Evolutionary conservation across 225 moss, liverwort and hornwort species (phyloP).

Genomic region (Physcomitrium patens): DNA sequence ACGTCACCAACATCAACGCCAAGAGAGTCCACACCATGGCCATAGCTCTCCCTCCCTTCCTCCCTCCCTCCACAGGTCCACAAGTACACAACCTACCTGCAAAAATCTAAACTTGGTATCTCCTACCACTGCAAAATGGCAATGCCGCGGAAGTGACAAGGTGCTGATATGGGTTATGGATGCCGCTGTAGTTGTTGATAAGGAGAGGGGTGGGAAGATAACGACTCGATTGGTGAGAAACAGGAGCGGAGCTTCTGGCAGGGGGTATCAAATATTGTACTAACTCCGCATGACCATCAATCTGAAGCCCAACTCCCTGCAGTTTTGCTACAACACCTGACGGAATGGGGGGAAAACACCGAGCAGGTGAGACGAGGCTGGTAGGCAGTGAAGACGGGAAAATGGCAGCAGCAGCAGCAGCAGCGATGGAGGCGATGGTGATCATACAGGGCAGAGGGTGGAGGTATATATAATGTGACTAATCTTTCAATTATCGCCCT

Average conservation of each 20-base stretch:
- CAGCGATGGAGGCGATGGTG: slow-evolving; percentile 26
- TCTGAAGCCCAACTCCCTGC: no score
- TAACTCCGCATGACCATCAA: neutral
- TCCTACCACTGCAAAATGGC: neutral
- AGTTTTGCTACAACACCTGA: no score
- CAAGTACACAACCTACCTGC: no score
- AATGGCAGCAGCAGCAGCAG: slow-evolving; percentile 19
- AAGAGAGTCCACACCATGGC: slow-evolving; percentile 32
- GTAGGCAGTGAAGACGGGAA: neutral
- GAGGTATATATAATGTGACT: slow-evolving; percentile 55
- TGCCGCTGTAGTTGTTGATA: neutral
- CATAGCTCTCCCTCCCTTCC: slow-evolving; percentile 16
- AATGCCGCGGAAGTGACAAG: neutral
- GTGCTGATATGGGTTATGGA: no score
- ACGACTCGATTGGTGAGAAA: no score
- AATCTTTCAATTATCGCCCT: slow-evolving; percentile 34
- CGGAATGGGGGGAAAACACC: neutral
- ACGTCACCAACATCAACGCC: slow-evolving; percentile 4
- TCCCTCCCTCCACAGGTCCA: no score
- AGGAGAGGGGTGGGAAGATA: neutral
- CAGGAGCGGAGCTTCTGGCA: no score
- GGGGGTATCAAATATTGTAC: neutral
- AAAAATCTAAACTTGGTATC: neutral
- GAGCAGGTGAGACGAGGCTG: neutral
- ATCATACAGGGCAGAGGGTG: slow-evolving; percentile 30